phyloP scores from a whole-genome alignment of 768 basidiomycete species.

The Leccinum variicolor region DNA sequence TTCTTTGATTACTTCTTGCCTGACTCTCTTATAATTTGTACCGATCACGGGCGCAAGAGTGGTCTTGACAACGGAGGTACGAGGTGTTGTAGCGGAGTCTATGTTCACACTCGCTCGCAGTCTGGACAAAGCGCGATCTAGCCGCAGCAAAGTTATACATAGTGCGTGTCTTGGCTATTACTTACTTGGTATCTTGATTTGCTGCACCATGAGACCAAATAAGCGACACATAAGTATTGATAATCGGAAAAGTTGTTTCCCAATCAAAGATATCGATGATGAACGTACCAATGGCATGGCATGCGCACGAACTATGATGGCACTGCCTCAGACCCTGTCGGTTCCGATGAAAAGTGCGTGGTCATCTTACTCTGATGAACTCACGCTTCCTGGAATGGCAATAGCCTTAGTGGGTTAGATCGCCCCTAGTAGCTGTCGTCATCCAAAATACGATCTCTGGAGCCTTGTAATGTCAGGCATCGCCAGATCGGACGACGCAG shows the following conservation, averaged over 20 bases:
- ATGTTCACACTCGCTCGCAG: background rate
- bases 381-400: background rate
- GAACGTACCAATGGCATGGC: background rate
- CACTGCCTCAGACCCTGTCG: no score
- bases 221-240: background rate
- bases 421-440: background rate
- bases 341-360: background rate
- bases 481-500: background rate
- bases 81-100: background rate
- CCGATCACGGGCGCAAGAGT: background rate
- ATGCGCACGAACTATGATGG: no score
- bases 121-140: background rate
- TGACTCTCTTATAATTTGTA: background rate
- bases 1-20: background rate
- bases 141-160: background rate
- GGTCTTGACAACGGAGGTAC: background rate
- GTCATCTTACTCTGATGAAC: background rate
- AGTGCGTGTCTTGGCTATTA: no score
- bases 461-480: background rate
- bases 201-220: background rate
- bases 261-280: background rate
- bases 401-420: background rate
- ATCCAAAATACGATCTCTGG: background rate
- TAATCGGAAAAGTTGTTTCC: no score
- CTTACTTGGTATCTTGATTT: no score